Conservation (phyloP, 2,329 filamentous ascomycete genomes). For the Huntiella moniliformis region DNA sequence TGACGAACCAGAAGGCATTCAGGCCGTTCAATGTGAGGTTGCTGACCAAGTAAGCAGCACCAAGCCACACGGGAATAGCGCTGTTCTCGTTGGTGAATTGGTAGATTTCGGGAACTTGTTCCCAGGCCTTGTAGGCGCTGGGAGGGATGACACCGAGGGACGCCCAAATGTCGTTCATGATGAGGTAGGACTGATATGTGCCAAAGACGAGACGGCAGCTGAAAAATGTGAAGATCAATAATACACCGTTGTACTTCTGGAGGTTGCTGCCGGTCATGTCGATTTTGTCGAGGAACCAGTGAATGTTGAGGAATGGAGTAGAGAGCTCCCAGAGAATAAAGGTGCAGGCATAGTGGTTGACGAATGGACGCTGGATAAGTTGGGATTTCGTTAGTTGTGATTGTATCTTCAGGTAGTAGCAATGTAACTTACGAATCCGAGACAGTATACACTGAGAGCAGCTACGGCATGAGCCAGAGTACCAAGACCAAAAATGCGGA, state of each 20-base stretch:
- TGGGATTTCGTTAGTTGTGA: constrained; percentile 2
- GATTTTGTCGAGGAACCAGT: constrained; percentile 85
- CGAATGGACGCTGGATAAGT: constrained; percentile 48
- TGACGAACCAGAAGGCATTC: constrained; percentile 73
- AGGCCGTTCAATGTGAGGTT: constrained; percentile 57
- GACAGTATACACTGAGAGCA: constrained; percentile 53
- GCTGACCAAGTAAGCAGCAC: constrained; percentile 44
- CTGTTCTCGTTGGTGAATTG: constrained; percentile 29
- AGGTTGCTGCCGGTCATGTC: constrained; percentile 54
- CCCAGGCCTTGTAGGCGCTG: constrained; percentile 16
- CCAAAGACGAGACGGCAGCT: constrained; percentile 61
- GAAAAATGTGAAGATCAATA: constrained; percentile 58
- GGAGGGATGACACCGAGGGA: constrained; percentile 8
- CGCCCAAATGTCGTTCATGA: constrained; percentile 51
- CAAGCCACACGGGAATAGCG: constrained; percentile 51
- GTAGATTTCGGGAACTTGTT: constrained; percentile 20
- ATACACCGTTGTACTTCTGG: constrained; percentile 61
- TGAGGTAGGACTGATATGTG: constrained; percentile 48
- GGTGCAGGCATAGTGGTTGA: constrained; percentile 62
- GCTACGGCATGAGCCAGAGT: constrained; percentile 60
- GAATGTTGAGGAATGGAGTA: constrained; percentile 68
- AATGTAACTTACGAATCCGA: constrained; percentile 52
- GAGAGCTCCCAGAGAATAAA: constrained; percentile 83
- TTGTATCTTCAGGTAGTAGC: neutral
- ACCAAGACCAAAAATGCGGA: constrained; percentile 56